phyloP scores from a whole-genome alignment of 176 grass and related monocot genomes.

The Coix lacrymajobi region DNA sequence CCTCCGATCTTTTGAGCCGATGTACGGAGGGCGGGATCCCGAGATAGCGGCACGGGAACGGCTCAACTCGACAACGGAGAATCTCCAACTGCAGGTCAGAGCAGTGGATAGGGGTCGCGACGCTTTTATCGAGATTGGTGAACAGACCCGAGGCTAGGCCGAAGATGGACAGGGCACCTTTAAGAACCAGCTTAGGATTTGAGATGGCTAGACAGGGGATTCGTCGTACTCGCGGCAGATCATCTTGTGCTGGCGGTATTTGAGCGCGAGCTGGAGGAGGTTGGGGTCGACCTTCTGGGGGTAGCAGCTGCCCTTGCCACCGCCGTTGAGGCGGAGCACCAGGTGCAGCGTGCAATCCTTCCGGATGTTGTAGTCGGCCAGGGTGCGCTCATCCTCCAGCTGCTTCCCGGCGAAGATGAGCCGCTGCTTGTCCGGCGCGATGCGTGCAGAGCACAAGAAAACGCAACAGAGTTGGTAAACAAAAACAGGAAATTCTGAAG shows the following conservation, averaged over 20 bases:
- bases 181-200: not conserved
- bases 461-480: not conserved
- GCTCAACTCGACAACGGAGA: too few relatives aligned
- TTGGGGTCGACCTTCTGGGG: not conserved
- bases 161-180: too few relatives aligned
- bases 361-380: slow-evolving; percentile 53
- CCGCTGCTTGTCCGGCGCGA: slow-evolving; percentile 51
- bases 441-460: not conserved
- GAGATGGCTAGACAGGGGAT: not conserved
- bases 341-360: slow-evolving; percentile 56
- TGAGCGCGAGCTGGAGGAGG: not conserved
- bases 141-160: too few relatives aligned
- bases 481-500: not conserved
- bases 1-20: too few relatives aligned
- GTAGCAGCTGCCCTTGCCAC: slow-evolving; percentile 8
- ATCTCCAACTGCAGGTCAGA: too few relatives aligned
- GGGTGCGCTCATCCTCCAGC: slow-evolving; percentile 44
- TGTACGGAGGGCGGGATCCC: too few relatives aligned
- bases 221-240: not conserved
- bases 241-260: not conserved
- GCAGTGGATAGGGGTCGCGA: too few relatives aligned
- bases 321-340: slow-evolving; percentile 47
- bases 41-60: too few relatives aligned
- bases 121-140: too few relatives aligned
- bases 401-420: slow-evolving; percentile 65